Conservation (phyloP, 305 asterid species). For the Fraxinus nigra region DNA sequence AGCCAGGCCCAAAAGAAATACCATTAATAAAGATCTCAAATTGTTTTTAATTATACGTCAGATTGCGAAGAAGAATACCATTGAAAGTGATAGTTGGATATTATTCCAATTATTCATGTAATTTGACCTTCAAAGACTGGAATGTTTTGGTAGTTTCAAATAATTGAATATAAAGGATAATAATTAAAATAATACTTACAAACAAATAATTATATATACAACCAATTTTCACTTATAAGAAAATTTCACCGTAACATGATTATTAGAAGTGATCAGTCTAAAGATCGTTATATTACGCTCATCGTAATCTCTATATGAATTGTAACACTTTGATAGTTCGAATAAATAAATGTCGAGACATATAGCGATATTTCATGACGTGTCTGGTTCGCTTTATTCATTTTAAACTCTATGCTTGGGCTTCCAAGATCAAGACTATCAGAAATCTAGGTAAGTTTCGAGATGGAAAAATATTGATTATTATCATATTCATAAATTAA, state of each 20-base stretch:
- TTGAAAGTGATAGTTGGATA: constrained; percentile 19
- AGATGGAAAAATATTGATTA: neutral
- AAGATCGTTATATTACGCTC: neutral
- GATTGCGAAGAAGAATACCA: neutral
- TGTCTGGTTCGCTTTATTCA: neutral
- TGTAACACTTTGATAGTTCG: neutral
- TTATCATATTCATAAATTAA: neutral
- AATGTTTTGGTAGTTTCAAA: constrained; percentile 10
- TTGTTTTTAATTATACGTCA: neutral
- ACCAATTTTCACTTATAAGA: neutral
- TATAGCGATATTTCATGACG: neutral
- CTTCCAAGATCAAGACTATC: neutral
- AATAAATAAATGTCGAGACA: too few relatives aligned
- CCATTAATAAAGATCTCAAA: neutral
- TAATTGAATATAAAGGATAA: neutral
- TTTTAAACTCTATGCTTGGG: neutral
- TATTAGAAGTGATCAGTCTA: neutral
- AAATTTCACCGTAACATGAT: neutral
- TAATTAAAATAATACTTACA: neutral
- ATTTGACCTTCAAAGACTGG: constrained; percentile 19
- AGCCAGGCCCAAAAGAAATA: neutral
- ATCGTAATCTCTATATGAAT: neutral
- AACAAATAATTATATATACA: neutral
- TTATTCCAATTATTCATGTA: neutral
- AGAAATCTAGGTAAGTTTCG: neutral